A percentile compares a stretch with the other conserved stretches of the same genome.
These are phyloP conservation scores for Coffea canephora DNA, from an alignment of 257 asterid species.

Conservation along the genomic window DNA sequence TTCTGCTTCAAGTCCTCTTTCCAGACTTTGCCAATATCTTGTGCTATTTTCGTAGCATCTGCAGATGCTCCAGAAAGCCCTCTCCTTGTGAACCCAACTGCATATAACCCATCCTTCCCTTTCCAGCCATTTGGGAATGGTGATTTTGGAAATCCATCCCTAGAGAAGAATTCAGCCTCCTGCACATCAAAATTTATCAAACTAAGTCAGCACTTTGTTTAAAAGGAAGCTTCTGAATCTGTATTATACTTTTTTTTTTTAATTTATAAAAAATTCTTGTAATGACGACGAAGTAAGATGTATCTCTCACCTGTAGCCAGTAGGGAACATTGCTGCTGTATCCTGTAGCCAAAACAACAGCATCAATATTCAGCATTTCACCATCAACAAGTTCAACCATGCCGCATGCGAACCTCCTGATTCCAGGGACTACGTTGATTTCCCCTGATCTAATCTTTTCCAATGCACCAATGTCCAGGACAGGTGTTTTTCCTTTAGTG, in stretches of 20 bases:
- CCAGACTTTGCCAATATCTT: constrained; percentile 68
- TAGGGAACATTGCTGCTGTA: constrained; percentile 89
- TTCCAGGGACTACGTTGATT: constrained; percentile 57
- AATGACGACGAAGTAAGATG: background rate
- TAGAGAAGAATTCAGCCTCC: constrained; percentile 71
- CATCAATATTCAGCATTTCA: constrained; percentile 45
- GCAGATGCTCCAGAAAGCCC: constrained; percentile 90
- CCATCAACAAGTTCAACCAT: constrained; percentile 57
- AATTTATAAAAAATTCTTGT: too few relatives aligned
- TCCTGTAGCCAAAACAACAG: constrained; percentile 83
- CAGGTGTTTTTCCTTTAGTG: constrained; percentile 75
- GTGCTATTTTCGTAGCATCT: constrained; percentile 67
- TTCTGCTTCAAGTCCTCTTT: constrained; percentile 67
- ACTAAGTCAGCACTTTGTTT: constrained; percentile 24
- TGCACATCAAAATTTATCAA: constrained; percentile 22
- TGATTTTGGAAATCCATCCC: constrained; percentile 64
- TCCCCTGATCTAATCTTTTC: constrained; percentile 58
- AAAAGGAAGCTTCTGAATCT: constrained; percentile 1
- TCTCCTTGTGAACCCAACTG: constrained; percentile 84
- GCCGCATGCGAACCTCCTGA: constrained; percentile 48
- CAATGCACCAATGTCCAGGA: constrained; percentile 74
- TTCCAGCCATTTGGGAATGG: constrained; percentile 78
- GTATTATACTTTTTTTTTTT: background rate
- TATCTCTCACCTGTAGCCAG: constrained; percentile 74
- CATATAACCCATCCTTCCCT: constrained; percentile 76